Conservation (phyloP, 192 early-diverging fungal genomes). For the Lobosporangium transversale region DNA sequence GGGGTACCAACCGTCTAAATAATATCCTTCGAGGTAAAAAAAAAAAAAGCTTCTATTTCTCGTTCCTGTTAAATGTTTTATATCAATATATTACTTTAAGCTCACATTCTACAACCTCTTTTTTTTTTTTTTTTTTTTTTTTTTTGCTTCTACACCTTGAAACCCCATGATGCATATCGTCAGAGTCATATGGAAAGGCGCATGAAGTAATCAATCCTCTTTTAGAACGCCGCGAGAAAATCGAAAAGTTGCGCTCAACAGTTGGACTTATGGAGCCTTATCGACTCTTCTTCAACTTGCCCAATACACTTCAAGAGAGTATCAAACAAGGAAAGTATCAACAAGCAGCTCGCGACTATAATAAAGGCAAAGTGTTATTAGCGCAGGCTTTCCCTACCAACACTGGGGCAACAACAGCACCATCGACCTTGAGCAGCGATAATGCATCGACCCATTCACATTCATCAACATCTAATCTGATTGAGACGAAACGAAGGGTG, state of each 20-base stretch:
- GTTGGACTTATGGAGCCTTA: conserved; percentile 93
- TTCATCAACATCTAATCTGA: conserved; percentile 28
- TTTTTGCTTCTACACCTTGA: too few relatives aligned
- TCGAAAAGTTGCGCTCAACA: conserved; percentile 91
- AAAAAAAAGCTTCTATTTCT: too few relatives aligned
- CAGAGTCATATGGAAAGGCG: conserved; percentile 73
- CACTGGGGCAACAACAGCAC: too few relatives aligned
- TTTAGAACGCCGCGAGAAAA: conserved; percentile 82
- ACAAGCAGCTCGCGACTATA: conserved; percentile 93
- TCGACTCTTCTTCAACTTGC: conserved; percentile 97
- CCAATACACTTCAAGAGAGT: conserved; percentile 84
- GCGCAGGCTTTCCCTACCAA: conserved; percentile 46
- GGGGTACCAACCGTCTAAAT: conserved; percentile 81
- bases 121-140: neutral
- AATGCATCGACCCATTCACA: conserved; percentile 36
- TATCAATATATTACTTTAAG: too few relatives aligned
- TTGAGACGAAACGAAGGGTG: conserved; percentile 68
- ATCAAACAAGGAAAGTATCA: conserved; percentile 90
- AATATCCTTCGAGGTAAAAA: conserved; percentile 70
- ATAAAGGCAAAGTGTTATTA: conserved; percentile 82
- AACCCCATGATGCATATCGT: neutral
- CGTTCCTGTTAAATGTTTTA: too few relatives aligned
- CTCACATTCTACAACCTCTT: neutral
- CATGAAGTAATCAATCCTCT: conserved; percentile 88
- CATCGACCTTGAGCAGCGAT: conserved; percentile 6